Base-by-base conservation (phyloP, 208 protist genomes). In the Trypanosoma avium region DNA sequence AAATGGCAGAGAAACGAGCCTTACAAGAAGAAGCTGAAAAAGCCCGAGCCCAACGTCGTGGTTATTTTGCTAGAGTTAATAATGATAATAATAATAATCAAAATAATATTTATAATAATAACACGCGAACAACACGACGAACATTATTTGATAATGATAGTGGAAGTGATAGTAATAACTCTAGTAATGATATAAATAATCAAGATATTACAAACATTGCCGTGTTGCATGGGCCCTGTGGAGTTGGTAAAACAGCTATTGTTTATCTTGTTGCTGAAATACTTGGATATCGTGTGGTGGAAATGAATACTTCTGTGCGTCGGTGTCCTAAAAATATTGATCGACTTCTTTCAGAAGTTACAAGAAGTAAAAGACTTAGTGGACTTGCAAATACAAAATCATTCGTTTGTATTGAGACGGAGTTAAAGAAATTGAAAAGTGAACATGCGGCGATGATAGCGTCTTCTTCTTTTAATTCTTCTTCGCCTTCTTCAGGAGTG, bases 141-240 rank as follows among this genome's bases (percentile, higher is more conserved):
- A 21, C 30, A 12, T 6, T 46, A 12, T 48, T 52, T 43, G 58
- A 62, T 26, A 48, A 68, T 19, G 33, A 49, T 17, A 29, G 9
- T 17, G 29, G 52, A 29, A 48, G 27, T 19, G 54, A 24, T 17
- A 60, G 38, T 42, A 54, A 63, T 22, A 40, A 58, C 12, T 9
- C 29, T 15, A 62, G 58, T 21, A 30, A 75, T 50, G 40, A 46
- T 0, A 24, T 29, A 3, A 55, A 65, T 26, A 79, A 89, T n/a
- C n/a, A n/a, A n/a, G 80, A 91, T 43, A 78, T 94, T 21, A 91
- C 88, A 0, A 94, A 90, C 60, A 91, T 94, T 50, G 84, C 82
- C 19, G 80, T 94, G 59, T 60, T 94, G 8, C 74, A 79, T 22
- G 88, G 88, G 19, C 77, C 84, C 0, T 86, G 71, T 29, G 88